Percentiles rank a stretch among this genome's conserved stretches.
Conservation (phyloP, 164 flowering plant species). For the Pachysandra terminalis region DNA sequence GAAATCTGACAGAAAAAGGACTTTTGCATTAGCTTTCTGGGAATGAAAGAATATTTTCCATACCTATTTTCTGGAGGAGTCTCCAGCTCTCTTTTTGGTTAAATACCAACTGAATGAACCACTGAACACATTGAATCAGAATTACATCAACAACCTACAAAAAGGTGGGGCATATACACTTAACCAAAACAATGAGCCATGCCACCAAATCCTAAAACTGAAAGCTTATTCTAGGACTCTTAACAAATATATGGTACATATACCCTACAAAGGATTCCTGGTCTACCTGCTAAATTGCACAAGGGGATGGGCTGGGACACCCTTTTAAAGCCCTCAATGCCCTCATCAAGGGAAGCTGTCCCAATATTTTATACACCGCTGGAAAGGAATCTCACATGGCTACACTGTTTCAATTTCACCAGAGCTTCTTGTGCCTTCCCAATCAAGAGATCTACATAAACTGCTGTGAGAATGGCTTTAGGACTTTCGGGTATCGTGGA, state of each 20-base stretch:
- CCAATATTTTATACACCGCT: slow-evolving; percentile 31
- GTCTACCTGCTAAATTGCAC: too few species aligned
- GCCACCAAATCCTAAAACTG: slow-evolving; percentile 26
- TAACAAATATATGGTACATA: slow-evolving; percentile 75
- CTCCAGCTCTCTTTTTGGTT: slow-evolving; percentile 8
- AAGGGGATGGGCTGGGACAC: slow-evolving; percentile 17
- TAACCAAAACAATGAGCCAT: slow-evolving; percentile 30
- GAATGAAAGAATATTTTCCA: not conserved
- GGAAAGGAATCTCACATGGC: slow-evolving; percentile 50
- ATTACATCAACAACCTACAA: too few species aligned
- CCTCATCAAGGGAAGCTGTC: slow-evolving; percentile 36
- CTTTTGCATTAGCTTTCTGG: not conserved
- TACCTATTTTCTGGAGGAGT: not conserved
- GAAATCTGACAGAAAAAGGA: not conserved
- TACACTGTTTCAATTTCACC: slow-evolving; percentile 58
- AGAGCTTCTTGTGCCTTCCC: slow-evolving; percentile 75
- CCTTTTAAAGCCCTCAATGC: slow-evolving; percentile 14
- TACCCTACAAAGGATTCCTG: too few species aligned
- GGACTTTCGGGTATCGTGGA: slow-evolving; percentile 44
- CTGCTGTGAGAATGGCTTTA: slow-evolving; percentile 56
- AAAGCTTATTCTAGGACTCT: slow-evolving; percentile 56
- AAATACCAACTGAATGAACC: slow-evolving; percentile 17
- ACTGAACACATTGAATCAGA: too few species aligned
- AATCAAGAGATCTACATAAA: slow-evolving; percentile 63
- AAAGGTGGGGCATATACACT: slow-evolving; percentile 21